Evolutionary conservation across 2,329 filamentous ascomycete species (phyloP).

Genomic region (Aspergillus pseudotamarii): DNA sequence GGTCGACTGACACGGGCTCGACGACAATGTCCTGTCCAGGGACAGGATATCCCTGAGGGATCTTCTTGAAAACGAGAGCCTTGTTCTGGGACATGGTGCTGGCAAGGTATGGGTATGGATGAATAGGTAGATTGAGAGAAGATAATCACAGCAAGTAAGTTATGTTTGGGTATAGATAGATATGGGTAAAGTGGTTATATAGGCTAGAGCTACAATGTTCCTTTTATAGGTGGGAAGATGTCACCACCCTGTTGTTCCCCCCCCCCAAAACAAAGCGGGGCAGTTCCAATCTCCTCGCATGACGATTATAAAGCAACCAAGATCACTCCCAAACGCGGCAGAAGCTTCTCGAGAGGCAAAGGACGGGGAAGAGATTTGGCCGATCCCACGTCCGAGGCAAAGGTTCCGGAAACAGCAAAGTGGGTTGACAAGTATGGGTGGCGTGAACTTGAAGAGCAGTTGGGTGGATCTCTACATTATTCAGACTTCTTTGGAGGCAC

Average conservation of each 20-base stretch:
- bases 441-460: constrained; percentile 2
- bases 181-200: not conserved
- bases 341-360: constrained; percentile 30
- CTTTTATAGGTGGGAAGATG: not conserved
- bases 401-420: not conserved
- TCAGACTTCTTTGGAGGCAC: constrained; percentile 16
- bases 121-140: not conserved
- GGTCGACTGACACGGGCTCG: constrained; percentile 69
- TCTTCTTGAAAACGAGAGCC: constrained; percentile 70
- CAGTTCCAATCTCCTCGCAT: constrained; percentile 12
- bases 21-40: constrained; percentile 70
- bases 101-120: not conserved
- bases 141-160: not conserved
- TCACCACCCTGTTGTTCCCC: too few species aligned
- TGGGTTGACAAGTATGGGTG: constrained; percentile 12
- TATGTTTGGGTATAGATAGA: not conserved
- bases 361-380: constrained; percentile 1
- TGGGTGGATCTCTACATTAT: constrained; percentile 18
- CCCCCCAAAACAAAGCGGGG: constrained; percentile 19
- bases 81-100: constrained; percentile 62
- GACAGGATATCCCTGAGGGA: constrained; percentile 68
- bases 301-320: constrained; percentile 26
- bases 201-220: not conserved
- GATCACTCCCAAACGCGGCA: constrained; percentile 14
- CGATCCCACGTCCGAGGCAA: not conserved